Evolutionary conservation across 2,329 filamentous ascomycete genomes (phyloP).

Genomic region (Zymoseptoria passerinii): DNA sequence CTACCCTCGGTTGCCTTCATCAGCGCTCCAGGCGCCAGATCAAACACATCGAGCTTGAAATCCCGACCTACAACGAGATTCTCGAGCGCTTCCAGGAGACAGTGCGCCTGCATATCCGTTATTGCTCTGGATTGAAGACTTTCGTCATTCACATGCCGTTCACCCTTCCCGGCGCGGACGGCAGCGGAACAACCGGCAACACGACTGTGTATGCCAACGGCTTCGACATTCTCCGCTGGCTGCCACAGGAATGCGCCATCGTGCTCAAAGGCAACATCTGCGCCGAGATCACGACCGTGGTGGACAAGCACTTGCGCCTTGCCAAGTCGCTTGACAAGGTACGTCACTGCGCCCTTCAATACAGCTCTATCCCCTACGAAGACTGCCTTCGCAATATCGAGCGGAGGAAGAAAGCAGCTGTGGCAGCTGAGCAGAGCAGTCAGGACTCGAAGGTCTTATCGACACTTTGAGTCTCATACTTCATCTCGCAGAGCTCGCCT

Average conservation of each 20-base stretch:
- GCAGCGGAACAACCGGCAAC: conserved; percentile 27
- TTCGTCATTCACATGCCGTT: conserved; percentile 35
- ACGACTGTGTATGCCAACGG: conserved; percentile 40
- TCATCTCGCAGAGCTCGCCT: not conserved
- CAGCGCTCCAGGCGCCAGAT: conserved; percentile 38
- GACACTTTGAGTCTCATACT: not conserved
- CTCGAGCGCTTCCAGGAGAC: conserved; percentile 40
- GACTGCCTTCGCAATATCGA: not conserved
- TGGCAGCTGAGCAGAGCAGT: not conserved
- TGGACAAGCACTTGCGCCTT: conserved; percentile 35
- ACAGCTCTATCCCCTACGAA: not conserved
- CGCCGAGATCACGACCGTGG: conserved; percentile 34
- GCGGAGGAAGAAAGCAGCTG: conserved; percentile 1
- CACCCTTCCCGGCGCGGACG: conserved; percentile 24
- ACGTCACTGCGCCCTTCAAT: conserved; percentile 9
- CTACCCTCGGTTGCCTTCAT: conserved; percentile 33
- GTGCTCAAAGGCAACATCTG: conserved; percentile 34
- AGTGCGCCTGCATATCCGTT: conserved; percentile 38
- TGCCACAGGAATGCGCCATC: conserved; percentile 37
- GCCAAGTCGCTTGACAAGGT: conserved; percentile 36
- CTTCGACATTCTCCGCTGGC: conserved; percentile 40
- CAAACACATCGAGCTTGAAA: conserved; percentile 37
- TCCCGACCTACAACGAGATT: conserved; percentile 40
- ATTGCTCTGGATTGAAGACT: conserved; percentile 38
- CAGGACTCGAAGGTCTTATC: not conserved